Percentiles rank a stretch among this genome's conserved stretches.
phyloP scores from a whole-genome alignment of 2,329 filamentous ascomycete species.

The Metarhizium brunneum region DNA sequence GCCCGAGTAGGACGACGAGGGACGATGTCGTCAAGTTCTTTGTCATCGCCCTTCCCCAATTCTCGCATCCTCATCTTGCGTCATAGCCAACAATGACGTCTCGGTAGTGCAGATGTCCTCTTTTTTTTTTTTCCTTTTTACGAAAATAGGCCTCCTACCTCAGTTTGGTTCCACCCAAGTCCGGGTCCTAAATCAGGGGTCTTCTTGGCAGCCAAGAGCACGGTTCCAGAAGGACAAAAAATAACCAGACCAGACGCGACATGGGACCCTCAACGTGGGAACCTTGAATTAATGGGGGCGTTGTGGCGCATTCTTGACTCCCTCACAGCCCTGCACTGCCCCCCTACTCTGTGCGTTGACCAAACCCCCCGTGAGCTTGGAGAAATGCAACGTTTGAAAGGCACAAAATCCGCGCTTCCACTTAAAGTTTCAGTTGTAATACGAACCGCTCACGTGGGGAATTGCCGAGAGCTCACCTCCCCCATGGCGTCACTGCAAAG shows the following conservation, averaged over 20 bases:
- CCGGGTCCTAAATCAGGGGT: neutral
- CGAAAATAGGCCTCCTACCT: neutral
- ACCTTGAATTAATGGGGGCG: neutral
- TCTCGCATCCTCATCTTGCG: neutral
- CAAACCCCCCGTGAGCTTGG: too few relatives aligned
- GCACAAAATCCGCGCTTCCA: neutral
- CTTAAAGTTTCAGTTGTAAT: neutral
- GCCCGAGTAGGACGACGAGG: too few relatives aligned
- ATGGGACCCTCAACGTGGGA: too few relatives aligned
- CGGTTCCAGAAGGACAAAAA: neutral
- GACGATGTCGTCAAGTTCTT: neutral
- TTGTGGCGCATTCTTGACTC: neutral
- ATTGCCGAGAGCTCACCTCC: neutral
- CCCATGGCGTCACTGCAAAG: neutral
- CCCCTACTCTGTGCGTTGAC: neutral
- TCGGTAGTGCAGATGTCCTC: neutral
- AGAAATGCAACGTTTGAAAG: too few relatives aligned
- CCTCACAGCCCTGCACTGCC: neutral
- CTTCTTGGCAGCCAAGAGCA: neutral
- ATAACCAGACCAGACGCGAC: too few relatives aligned
- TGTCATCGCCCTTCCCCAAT: neutral
- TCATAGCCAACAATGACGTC: neutral
- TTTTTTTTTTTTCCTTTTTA: neutral
- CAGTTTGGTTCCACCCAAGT: neutral
- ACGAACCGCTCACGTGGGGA: neutral